Percentiles rank a stretch among this genome's conserved stretches.
Conservation (phyloP, 495 filamentous ascomycete species). For the Lophium mytilinum region DNA sequence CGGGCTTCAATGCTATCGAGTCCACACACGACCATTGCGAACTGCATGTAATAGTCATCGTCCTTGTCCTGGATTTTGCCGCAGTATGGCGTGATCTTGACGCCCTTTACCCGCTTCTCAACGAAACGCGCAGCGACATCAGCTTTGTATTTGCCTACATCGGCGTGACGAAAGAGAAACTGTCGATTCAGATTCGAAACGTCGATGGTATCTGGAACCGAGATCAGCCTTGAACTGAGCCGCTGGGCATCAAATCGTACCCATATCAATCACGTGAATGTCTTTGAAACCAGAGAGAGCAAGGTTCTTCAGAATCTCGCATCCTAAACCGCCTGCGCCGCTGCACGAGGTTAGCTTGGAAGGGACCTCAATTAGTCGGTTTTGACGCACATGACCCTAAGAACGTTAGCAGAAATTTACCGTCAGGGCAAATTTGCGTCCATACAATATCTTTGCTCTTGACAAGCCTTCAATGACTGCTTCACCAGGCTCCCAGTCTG, state of each 20-base stretch:
- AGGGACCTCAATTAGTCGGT: not conserved
- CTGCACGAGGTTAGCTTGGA: conserved; percentile 36
- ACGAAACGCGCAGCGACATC: conserved; percentile 89
- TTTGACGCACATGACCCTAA: conserved; percentile 43
- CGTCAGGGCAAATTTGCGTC: not conserved
- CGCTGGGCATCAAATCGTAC: conserved; percentile 31
- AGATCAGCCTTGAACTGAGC: conserved; percentile 12
- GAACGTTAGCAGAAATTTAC: conserved; percentile 1
- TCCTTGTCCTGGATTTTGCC: conserved; percentile 96
- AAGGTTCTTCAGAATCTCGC: conserved; percentile 94
- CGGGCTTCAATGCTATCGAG: conserved; percentile 95
- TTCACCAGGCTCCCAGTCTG: conserved; percentile 56
- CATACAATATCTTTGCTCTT: conserved; percentile 64
- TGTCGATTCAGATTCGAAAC: conserved; percentile 97
- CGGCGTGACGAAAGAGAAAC: conserved; percentile 86
- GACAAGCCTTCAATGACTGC: conserved; percentile 53
- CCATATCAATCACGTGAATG: conserved; percentile 99
- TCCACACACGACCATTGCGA: conserved; percentile 89
- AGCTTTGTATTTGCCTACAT: conserved; percentile 92
- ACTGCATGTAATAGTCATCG: conserved; percentile 96
- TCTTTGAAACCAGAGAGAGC: conserved; percentile 92
- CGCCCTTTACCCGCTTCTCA: conserved; percentile 75
- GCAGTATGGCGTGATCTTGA: conserved; percentile 87
- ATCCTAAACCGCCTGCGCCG: conserved; percentile 90
- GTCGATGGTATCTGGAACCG: conserved; percentile 75